Conservation (phyloP, 164 flowering plant genomes). For the Pachysandra terminalis region DNA sequence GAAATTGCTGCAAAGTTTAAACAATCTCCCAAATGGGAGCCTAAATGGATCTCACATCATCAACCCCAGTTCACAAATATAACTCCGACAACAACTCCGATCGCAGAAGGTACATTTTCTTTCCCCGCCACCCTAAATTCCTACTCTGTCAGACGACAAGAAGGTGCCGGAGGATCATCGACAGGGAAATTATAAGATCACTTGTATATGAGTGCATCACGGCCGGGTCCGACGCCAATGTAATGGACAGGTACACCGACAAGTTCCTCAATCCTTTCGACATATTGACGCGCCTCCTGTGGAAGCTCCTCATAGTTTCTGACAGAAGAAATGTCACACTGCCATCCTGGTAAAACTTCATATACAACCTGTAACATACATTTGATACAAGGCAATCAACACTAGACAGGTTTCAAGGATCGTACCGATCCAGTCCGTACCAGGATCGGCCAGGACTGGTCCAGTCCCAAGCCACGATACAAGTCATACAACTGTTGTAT, state of each 20-base stretch:
- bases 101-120: too few species aligned
- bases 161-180: not conserved
- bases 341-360: conserved; percentile 87
- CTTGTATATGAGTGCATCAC: conserved; percentile 84
- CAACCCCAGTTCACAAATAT: too few species aligned
- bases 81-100: too few species aligned
- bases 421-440: too few species aligned
- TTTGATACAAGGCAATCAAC: not conserved
- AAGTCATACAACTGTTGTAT: too few species aligned
- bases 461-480: too few species aligned
- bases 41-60: too few species aligned
- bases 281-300: conserved; percentile 63
- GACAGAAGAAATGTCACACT: conserved; percentile 64
- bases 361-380: conserved; percentile 67
- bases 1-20: too few species aligned
- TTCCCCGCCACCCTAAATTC: too few species aligned
- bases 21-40: too few species aligned
- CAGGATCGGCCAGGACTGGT: too few species aligned
- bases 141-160: not conserved
- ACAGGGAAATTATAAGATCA: conserved; percentile 20
- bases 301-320: conserved; percentile 80
- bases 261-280: conserved; percentile 87
- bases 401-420: too few species aligned
- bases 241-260: conserved; percentile 84
- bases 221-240: conserved; percentile 91